Evolutionary conservation across 2,329 filamentous ascomycete species (phyloP), one percentile per base, ranked within the genome.

Genomic region (Diaporthe sp.): DNA sequence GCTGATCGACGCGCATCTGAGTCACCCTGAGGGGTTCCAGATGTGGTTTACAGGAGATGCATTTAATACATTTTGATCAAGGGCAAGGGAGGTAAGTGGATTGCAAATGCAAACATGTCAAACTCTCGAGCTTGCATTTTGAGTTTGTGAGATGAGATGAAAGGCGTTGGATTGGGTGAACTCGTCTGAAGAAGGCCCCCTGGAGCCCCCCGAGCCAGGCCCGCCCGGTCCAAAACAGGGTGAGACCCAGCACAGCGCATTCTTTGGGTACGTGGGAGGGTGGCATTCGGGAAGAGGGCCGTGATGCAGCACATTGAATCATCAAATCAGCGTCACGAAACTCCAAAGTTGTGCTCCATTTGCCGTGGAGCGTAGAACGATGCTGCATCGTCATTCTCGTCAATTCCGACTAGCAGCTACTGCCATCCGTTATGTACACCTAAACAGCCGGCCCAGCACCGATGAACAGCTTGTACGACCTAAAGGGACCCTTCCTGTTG

Each of bases 401-500:
- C 22, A 13, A 42, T 19, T 2, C 70, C 71, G 7, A 51, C 61
- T 22, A 13, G 3, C 1, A 61, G 61, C 51, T n/a, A 39, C 46
- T 42, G 19, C 46, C 37, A 37, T n/a, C 39, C 39, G 15, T 44
- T 22, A 25, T n/a, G 51, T 25, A 53, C 22, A 49, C 22, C 68
- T 62, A 79, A 9, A 73, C 71, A 25, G 83, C 84, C 25, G 82
- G 84, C 1, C 83, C 82, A 39, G 81, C 79, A 10, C 82, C 83
- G 72, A 85, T 80, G 80, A 82, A 84, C 2, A 82, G 69, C 37
- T 80, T 78, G 71, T 81, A 85, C 42, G 81, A 82, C 65, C 82
- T 77, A 68, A 85, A 86, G 0, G 83, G 83, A 1, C 83, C 83
- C 55, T 77, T 80, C 34, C 84, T 79, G 44, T 79, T 81, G 75